These are phyloP conservation scores for Millerago galiae DNA, from an alignment of 805 yeast genomes.

Conservation along the genomic window DNA sequence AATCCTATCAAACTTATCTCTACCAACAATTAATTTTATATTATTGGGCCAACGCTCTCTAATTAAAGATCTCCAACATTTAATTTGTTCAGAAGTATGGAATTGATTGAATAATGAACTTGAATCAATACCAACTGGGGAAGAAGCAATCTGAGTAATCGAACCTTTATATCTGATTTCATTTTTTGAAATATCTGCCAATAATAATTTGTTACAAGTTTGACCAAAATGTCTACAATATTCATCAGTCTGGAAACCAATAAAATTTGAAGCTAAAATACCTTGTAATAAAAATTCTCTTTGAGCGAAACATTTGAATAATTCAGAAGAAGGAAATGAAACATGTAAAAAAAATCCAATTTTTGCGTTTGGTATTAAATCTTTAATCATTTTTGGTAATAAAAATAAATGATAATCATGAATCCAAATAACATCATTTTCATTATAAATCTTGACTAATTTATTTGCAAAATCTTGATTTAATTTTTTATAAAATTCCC, in stretches of 20 bases:
- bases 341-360: conserved; percentile 92
- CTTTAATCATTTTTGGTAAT: conserved; percentile 79
- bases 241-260: conserved; percentile 88
- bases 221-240: conserved; percentile 91
- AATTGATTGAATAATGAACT: conserved; percentile 43
- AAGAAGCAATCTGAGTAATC: conserved; percentile 47
- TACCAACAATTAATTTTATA: conserved; percentile 67
- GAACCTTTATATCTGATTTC: conserved; percentile 54
- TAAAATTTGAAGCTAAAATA: conserved; percentile 79
- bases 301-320: conserved; percentile 89
- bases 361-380: conserved; percentile 69
- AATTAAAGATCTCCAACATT: conserved; percentile 62
- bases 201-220: conserved; percentile 75
- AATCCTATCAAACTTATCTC: conserved; percentile 83
- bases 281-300: conserved; percentile 73
- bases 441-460: conserved; percentile 58
- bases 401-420: conserved; percentile 90
- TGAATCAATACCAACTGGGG: conserved; percentile 79
- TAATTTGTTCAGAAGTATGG: conserved; percentile 40
- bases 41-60: conserved; percentile 66
- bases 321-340: conserved; percentile 93
- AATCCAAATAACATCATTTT: conserved; percentile 81
- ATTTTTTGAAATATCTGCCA: conserved; percentile 74
- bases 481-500: conserved; percentile 73
- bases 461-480: conserved; percentile 78